Conservation (phyloP, 2,329 filamentous ascomycete genomes). For the Colletotrichum destructivum region DNA sequence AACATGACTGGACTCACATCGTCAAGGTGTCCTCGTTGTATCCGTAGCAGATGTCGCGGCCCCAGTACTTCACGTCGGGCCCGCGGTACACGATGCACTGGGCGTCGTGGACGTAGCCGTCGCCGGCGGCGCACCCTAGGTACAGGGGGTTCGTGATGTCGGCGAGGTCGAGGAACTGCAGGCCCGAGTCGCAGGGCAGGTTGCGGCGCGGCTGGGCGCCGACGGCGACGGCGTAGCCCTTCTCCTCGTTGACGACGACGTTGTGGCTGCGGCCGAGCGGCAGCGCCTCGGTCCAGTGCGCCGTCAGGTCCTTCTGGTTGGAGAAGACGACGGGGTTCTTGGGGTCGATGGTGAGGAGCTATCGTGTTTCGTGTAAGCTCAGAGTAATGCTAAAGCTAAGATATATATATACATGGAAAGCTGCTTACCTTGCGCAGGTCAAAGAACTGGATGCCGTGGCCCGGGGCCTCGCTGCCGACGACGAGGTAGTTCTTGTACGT, state of each 20-base stretch:
- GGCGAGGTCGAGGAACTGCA: constrained; percentile 71
- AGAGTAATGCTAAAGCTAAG: too few relatives aligned
- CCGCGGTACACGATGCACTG: constrained; percentile 71
- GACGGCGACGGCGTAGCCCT: constrained; percentile 61
- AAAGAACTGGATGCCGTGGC: constrained; percentile 72
- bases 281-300: constrained; percentile 50
- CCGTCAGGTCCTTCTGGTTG: constrained; percentile 49
- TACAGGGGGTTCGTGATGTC: constrained; percentile 68
- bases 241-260: constrained; percentile 62
- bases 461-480: constrained; percentile 56
- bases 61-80: constrained; percentile 62
- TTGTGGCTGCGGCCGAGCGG: constrained; percentile 62
- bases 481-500: constrained; percentile 50
- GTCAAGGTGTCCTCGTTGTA: constrained; percentile 69
- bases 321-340: constrained; percentile 50
- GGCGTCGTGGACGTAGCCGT: constrained; percentile 74
- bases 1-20: constrained; percentile 47
- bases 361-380: not conserved
- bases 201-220: constrained; percentile 56
- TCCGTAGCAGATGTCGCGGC: constrained; percentile 69
- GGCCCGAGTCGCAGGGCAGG: constrained; percentile 62
- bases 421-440: constrained; percentile 63
- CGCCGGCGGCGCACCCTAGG: constrained; percentile 66
- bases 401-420: too few relatives aligned
- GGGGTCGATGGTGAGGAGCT: constrained; percentile 59